phyloP scores from a whole-genome alignment of 2,329 filamentous ascomycete species.

The Zalaria sp. region DNA sequence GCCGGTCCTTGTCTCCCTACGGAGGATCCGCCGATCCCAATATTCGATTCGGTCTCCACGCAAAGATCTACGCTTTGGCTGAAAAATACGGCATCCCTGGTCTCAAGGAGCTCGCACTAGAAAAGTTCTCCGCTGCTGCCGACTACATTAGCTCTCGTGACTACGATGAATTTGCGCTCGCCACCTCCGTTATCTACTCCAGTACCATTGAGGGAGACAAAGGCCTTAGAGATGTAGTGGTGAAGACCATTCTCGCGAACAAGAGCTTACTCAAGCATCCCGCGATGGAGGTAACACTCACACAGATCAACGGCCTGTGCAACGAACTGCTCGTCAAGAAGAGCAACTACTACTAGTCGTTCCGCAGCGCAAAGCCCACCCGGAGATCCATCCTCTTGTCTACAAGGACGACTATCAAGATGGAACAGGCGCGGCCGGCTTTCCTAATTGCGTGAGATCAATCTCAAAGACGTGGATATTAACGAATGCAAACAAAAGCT shows the following conservation, averaged over 20 bases:
- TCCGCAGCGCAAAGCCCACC: no score
- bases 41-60: slow-evolving; percentile 13
- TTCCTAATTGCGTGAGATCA: no score
- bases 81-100: slow-evolving; percentile 12
- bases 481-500: no score
- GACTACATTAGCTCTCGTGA: slow-evolving; percentile 8
- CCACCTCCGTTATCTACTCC: slow-evolving; percentile 14
- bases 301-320: no score
- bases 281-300: no score
- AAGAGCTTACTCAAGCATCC: no score
- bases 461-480: no score
- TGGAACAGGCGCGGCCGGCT: no score
- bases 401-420: no score
- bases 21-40: slow-evolving; percentile 10
- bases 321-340: no score
- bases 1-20: neutral
- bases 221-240: slow-evolving; percentile 17
- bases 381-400: no score
- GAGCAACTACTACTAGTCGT: no score
- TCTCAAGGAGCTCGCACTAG: slow-evolving; percentile 11
- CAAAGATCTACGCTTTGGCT: slow-evolving; percentile 13
- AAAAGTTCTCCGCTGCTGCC: slow-evolving; percentile 13
- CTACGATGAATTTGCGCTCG: slow-evolving; percentile 12
- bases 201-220: slow-evolving; percentile 14
- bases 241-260: slow-evolving; percentile 6